Base-by-base conservation (phyloP, 176 grass and related monocot species). In the Carex parvula region DNA sequence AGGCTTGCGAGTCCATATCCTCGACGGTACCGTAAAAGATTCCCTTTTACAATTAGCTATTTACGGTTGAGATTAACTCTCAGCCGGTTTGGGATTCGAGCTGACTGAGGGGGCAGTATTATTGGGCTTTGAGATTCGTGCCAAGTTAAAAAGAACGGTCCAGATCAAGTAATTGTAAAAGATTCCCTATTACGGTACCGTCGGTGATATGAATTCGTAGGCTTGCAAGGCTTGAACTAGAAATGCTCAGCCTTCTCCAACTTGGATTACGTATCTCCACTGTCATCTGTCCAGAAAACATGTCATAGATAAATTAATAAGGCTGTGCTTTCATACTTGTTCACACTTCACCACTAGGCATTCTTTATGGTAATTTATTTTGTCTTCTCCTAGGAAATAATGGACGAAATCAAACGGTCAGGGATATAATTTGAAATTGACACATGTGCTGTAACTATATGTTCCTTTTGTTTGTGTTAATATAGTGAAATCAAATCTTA, bases 381-480 rank as follows among this genome's bases (percentile, higher is more conserved):
- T 60, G 46, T 60, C 57, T 18, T 46, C 35, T 71, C 39, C 68
- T 21, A 71, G 68, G 6, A 60, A 60, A 71, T 70, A 70, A 17
- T 42, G 67, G 68, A 71, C 16, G 1, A 20, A 44, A 20, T 71
- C 18, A 42, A 60, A 39, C 12, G 3, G n/a, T 71, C 17, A n/a
- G 8, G 17, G 33, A n/a, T 44, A 41, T 46, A 71, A 44, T 44
- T 71, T 71, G 4, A 46, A 72, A 11, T 48, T 11, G 7, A 48
- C 18, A 73, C 70, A n/a, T n/a, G 42, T 24, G 20, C 20, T 5
- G n/a, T 48, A 50, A 73, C 8, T 13, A 73, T 21, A 73, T 73
- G 18, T 73, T 48, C 44, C 41, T 73, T 73, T 48, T 73, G 41
- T 50, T 65, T 73, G n/a, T n/a, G 70, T 48, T 67, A 50, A 73